Evolutionary conservation across 2,329 filamentous ascomycete species (phyloP).

Genomic region (Fusarium sp.): DNA sequence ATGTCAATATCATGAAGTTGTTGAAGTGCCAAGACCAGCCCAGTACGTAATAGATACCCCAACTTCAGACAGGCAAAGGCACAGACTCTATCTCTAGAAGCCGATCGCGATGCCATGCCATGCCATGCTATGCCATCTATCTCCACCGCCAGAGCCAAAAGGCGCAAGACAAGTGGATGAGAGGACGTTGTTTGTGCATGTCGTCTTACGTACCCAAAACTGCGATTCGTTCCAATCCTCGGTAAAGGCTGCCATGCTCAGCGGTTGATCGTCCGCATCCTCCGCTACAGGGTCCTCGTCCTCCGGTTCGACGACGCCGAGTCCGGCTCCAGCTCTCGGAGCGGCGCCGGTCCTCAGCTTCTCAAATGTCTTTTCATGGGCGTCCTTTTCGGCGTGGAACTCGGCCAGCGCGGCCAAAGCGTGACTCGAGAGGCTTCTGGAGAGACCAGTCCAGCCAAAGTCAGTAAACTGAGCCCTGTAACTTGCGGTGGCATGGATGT

Average conservation of each 20-base stretch:
- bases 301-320: slow-evolving; percentile 51
- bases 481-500: background rate
- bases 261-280: slow-evolving; percentile 55
- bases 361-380: slow-evolving; percentile 72
- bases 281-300: slow-evolving; percentile 42
- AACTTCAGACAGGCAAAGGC: slow-evolving; percentile 5
- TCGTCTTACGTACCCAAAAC: slow-evolving; percentile 72
- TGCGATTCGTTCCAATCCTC: slow-evolving; percentile 88
- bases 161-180: slow-evolving; percentile 9
- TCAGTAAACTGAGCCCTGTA: slow-evolving; percentile 8
- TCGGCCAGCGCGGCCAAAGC: slow-evolving; percentile 75
- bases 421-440: slow-evolving; percentile 67
- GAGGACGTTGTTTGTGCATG: background rate
- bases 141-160: slow-evolving; percentile 21
- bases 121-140: slow-evolving; percentile 34
- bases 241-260: slow-evolving; percentile 74
- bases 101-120: slow-evolving; percentile 35
- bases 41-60: slow-evolving; percentile 39
- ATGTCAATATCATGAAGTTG: slow-evolving; percentile 36
- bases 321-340: slow-evolving; percentile 25
- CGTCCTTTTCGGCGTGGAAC: slow-evolving; percentile 79
- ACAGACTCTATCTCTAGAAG: slow-evolving; percentile 10
- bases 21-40: slow-evolving; percentile 14
- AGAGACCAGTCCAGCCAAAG: background rate
- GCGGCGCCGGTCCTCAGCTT: slow-evolving; percentile 55